A percentile compares a stretch with the other conserved stretches of the same genome.
phyloP scores from a whole-genome alignment of 306 rosid genomes.

The Cicer yamashitae region DNA sequence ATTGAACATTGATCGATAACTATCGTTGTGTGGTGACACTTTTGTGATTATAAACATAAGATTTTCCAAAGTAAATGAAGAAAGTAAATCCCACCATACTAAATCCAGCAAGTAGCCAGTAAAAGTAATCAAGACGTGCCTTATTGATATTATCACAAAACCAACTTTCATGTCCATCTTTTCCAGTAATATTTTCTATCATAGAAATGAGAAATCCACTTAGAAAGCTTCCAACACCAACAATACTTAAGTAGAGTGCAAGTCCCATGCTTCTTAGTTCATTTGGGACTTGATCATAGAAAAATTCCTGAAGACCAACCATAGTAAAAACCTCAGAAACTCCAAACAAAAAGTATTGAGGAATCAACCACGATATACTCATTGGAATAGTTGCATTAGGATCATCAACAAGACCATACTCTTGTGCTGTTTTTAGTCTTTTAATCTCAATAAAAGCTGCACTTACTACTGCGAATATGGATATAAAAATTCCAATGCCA shows the following conservation, averaged over 20 bases:
- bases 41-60: constrained; percentile 39
- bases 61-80: constrained; percentile 45
- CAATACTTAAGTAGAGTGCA: constrained; percentile 64
- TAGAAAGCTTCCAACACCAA: constrained; percentile 70
- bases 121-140: constrained; percentile 79
- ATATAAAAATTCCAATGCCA: constrained; percentile 66
- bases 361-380: constrained; percentile 82
- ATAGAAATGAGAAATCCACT: constrained; percentile 66
- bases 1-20: neutral
- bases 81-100: constrained; percentile 42
- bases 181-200: constrained; percentile 48
- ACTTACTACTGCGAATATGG: constrained; percentile 47
- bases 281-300: constrained; percentile 74
- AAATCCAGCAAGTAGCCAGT: constrained; percentile 64
- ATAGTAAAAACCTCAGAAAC: constrained; percentile 61
- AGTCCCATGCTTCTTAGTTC: constrained; percentile 75
- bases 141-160: constrained; percentile 65
- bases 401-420: constrained; percentile 58
- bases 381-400: constrained; percentile 65
- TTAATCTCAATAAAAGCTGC: constrained; percentile 67
- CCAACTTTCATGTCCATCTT: constrained; percentile 58
- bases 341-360: constrained; percentile 68
- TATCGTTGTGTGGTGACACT: neutral
- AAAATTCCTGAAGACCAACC: constrained; percentile 84
- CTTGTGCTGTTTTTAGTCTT: constrained; percentile 64